Evolutionary conservation across 306 rosid genomes (phyloP).

Genomic region (Begonia peltatifolia): DNA sequence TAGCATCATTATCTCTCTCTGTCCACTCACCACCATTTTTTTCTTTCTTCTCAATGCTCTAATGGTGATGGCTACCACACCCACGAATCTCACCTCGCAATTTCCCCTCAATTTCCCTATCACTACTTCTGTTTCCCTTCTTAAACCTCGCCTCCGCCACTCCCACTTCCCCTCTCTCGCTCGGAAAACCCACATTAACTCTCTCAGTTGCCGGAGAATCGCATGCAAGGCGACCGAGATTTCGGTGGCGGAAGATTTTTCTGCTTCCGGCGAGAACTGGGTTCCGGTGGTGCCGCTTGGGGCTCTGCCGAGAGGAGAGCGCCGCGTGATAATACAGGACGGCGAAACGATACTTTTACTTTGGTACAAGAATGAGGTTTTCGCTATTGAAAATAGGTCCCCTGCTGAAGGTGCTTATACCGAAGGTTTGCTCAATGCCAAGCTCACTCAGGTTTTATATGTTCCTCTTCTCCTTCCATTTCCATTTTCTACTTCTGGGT

Average conservation of each 20-base stretch:
- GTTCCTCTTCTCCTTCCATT: too few relatives aligned
- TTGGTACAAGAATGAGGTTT: conserved; percentile 71
- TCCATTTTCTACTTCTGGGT: too few relatives aligned
- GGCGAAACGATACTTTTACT: conserved; percentile 51
- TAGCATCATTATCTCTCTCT: too few relatives aligned
- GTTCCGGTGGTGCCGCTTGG: conserved; percentile 80
- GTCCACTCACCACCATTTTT: too few relatives aligned
- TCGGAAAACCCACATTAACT: neutral
- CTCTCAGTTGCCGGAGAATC: conserved; percentile 4
- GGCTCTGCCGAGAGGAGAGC: conserved; percentile 79
- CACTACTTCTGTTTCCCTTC: conserved; percentile 1
- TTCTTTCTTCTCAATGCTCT: conserved; percentile 1
- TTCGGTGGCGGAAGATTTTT: conserved; percentile 41
- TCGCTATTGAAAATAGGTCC: conserved; percentile 76
- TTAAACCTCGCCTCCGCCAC: conserved; percentile 3
- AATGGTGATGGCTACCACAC: conserved; percentile 5
- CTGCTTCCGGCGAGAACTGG: conserved; percentile 60
- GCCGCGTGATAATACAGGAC: conserved; percentile 82
- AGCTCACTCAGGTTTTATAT: conserved; percentile 59
- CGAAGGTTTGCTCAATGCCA: conserved; percentile 84
- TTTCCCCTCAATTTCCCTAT: neutral
- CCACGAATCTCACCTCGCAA: conserved; percentile 1
- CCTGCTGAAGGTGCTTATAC: conserved; percentile 97
- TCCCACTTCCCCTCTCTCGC: conserved; percentile 6
- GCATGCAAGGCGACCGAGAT: conserved; percentile 55